Conservation (phyloP, 2,329 filamentous ascomycete species). For the Penicillium janthinellum region DNA sequence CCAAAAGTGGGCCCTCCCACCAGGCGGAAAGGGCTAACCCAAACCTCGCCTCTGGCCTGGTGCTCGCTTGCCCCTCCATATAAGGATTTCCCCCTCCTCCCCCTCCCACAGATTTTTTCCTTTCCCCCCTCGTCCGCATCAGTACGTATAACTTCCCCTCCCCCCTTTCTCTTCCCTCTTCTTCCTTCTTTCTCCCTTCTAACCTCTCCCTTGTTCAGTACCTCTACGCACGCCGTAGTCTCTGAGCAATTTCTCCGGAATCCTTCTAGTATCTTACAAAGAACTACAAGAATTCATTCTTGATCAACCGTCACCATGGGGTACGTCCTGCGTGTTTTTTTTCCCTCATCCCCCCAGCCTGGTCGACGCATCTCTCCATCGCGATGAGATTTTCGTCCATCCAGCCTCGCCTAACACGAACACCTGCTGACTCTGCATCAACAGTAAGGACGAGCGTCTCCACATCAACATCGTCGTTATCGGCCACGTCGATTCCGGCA, state of each 20-base stretch:
- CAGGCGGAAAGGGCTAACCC: constrained; percentile 34
- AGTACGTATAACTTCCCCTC: constrained; percentile 47
- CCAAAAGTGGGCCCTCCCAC: neutral
- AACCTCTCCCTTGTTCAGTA: constrained; percentile 41
- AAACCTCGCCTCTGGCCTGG: constrained; percentile 33
- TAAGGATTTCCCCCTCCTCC: constrained; percentile 48
- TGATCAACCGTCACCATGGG: constrained; percentile 59
- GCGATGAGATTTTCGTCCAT: neutral
- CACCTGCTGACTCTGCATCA: constrained; percentile 20
- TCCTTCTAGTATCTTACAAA: constrained; percentile 52
- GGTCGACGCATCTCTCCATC: neutral
- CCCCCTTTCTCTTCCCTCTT: constrained; percentile 22
- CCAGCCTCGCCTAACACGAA: neutral
- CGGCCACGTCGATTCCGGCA: constrained; percentile 99
- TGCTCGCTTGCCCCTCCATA: constrained; percentile 50
- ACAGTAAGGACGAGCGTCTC: constrained; percentile 90
- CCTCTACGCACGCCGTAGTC: constrained; percentile 57
- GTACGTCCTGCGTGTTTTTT: constrained; percentile 41
- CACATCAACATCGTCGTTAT: constrained; percentile 99
- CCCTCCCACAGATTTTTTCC: constrained; percentile 44
- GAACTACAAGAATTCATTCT: constrained; percentile 49
- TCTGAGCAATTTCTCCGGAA: constrained; percentile 49
- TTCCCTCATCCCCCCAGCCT: neutral
- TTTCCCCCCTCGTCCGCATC: constrained; percentile 47
- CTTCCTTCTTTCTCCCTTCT: constrained; percentile 28